phyloP scores from a whole-genome alignment of 345 rosid genomes.

The Combretum micranthum region DNA sequence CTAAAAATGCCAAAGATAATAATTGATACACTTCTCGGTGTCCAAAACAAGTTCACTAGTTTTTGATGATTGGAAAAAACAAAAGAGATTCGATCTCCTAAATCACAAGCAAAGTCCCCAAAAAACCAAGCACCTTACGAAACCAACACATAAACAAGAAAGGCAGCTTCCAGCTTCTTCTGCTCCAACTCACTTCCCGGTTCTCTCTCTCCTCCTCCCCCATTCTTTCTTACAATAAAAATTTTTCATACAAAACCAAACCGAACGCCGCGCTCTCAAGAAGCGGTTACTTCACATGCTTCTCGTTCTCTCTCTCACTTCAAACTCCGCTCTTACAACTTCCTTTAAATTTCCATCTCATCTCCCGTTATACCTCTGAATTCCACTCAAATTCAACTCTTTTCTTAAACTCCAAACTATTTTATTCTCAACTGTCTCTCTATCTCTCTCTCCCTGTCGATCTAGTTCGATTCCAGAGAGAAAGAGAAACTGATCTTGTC shows the following conservation, averaged over 20 bases:
- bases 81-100: conserved; percentile 7
- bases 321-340: no score
- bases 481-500: no score
- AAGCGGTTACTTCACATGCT: conserved; percentile 4
- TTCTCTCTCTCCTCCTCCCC: background rate
- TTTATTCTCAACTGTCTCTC: no score
- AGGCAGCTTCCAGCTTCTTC: background rate
- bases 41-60: no score
- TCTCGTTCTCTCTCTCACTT: background rate
- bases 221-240: background rate
- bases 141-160: background rate
- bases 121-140: conserved; percentile 5
- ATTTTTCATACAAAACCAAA: background rate
- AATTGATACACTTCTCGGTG: no score
- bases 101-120: conserved; percentile 11
- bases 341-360: no score
- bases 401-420: no score
- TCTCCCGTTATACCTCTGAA: conserved; percentile 3
- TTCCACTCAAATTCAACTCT: background rate
- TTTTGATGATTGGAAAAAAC: no score
- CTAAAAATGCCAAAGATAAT: no score
- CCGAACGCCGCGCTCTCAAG: background rate
- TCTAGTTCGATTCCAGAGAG: conserved; percentile 6
- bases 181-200: no score
- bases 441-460: background rate